These are phyloP conservation scores for Peronospora tabacina DNA, from an alignment of 352 stramenopile genomes.

Conservation along the genomic window DNA sequence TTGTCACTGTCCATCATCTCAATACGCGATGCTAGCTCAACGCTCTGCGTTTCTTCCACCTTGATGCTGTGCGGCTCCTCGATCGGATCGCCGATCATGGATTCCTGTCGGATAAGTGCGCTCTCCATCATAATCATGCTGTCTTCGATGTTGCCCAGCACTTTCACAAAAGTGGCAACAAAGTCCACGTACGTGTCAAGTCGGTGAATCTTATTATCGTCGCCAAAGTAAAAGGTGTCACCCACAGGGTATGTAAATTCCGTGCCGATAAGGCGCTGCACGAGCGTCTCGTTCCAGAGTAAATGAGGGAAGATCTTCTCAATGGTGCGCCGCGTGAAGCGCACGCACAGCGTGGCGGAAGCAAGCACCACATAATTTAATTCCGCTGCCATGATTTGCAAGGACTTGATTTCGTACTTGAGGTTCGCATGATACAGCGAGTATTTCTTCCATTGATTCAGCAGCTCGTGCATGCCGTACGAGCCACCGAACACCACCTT, in stretches of 20 bases:
- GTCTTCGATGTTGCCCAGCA: constrained; percentile 45
- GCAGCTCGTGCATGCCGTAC: constrained; percentile 35
- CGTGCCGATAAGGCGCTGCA: constrained; percentile 55
- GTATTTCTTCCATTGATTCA: constrained; percentile 63
- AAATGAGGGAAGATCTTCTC: constrained; percentile 64
- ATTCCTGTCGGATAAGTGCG: constrained; percentile 45
- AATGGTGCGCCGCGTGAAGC: constrained; percentile 52
- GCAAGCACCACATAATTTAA: constrained; percentile 38
- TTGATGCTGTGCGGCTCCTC: constrained; percentile 21
- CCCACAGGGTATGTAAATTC: constrained; percentile 43
- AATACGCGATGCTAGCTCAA: not conserved
- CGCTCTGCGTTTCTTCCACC: constrained; percentile 6
- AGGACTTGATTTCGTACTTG: constrained; percentile 35
- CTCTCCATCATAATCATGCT: constrained; percentile 39
- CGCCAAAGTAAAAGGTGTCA: constrained; percentile 58
- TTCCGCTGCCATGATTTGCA: constrained; percentile 38
- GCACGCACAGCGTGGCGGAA: constrained; percentile 39
- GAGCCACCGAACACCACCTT: constrained; percentile 46
- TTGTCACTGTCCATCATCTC: constrained; percentile 18
- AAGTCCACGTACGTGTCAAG: constrained; percentile 63
- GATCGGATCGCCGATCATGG: constrained; percentile 45
- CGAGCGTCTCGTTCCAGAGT: constrained; percentile 49
- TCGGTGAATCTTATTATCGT: constrained; percentile 43
- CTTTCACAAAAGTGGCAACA: constrained; percentile 32
- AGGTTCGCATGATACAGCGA: constrained; percentile 48